These are phyloP conservation scores for Aspergillus steynii DNA, from an alignment of 495 filamentous ascomycete species.

Conservation along the genomic window DNA sequence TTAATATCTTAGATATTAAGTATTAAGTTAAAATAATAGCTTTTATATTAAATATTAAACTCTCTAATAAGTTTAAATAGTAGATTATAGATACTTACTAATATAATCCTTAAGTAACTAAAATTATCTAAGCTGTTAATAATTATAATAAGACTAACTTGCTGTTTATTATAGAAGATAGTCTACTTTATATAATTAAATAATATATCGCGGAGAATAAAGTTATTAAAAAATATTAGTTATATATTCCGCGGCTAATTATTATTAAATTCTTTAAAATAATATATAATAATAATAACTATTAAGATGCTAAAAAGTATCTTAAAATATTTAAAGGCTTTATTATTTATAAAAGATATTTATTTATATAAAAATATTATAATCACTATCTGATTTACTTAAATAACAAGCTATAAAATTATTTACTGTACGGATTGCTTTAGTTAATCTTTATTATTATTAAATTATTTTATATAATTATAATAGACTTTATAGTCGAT, in stretches of 20 bases:
- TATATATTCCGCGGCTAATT: too few species aligned
- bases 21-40: not conserved
- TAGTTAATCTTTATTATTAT: not conserved
- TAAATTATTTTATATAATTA: slow-evolving; percentile 3
- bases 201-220: too few species aligned
- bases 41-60: slow-evolving; percentile 2
- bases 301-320: too few species aligned
- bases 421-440: not conserved
- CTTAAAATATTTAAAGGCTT: too few species aligned
- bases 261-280: too few species aligned
- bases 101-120: not conserved
- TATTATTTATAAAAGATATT: too few species aligned
- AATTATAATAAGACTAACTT: not conserved
- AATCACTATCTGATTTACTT: too few species aligned
- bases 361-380: too few species aligned
- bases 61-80: slow-evolving; percentile 1
- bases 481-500: not conserved
- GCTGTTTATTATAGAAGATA: too few species aligned
- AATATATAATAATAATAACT: too few species aligned
- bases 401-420: not conserved
- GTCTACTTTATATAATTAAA: too few species aligned
- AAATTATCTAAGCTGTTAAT: slow-evolving; percentile 3
- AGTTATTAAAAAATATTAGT: too few species aligned
- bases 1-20: not conserved
- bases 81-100: not conserved